A percentile compares a stretch with the other conserved stretches of the same genome.
Conservation (phyloP, 768 basidiomycete species). For the Paxillus involutus region DNA sequence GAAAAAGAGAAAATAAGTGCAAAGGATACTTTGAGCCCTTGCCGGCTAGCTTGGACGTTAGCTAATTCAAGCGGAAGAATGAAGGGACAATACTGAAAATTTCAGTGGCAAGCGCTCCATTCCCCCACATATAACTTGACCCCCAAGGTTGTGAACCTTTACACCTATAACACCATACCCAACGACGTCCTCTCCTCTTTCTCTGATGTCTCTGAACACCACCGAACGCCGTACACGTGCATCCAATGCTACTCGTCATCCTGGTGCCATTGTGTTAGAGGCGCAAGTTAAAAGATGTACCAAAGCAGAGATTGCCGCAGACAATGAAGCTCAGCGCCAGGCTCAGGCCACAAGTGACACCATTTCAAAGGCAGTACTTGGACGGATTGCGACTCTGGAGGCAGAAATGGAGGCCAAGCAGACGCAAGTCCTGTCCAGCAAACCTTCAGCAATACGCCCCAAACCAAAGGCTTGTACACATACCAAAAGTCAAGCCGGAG, state of each 20-base stretch:
- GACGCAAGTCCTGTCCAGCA: not conserved
- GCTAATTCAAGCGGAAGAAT: not conserved
- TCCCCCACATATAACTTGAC: not conserved
- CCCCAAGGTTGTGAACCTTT: not conserved
- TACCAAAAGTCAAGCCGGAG: not conserved
- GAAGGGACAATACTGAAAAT: not conserved
- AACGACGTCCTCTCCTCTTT: not conserved
- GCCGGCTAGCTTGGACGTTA: not conserved
- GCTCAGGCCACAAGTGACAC: not conserved
- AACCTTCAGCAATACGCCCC: not conserved
- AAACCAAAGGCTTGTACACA: not conserved
- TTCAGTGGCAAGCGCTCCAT: not conserved
- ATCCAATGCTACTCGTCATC: not conserved
- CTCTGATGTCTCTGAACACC: not conserved
- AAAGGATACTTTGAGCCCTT: too few species aligned
- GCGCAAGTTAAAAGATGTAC: not conserved
- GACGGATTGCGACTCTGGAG: not conserved
- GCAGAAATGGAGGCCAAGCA: not conserved
- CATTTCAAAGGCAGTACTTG: not conserved
- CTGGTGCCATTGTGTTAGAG: conserved; percentile 1
- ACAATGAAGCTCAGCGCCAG: not conserved
- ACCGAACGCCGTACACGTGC: not conserved
- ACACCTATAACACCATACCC: not conserved
- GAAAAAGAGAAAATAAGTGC: too few species aligned
- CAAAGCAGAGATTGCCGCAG: not conserved